A percentile compares a stretch with the other conserved stretches of the same genome.
These are phyloP conservation scores for Oenanthe sinensis DNA, from an alignment of 129 eudicot species.

Conservation along the genomic window DNA sequence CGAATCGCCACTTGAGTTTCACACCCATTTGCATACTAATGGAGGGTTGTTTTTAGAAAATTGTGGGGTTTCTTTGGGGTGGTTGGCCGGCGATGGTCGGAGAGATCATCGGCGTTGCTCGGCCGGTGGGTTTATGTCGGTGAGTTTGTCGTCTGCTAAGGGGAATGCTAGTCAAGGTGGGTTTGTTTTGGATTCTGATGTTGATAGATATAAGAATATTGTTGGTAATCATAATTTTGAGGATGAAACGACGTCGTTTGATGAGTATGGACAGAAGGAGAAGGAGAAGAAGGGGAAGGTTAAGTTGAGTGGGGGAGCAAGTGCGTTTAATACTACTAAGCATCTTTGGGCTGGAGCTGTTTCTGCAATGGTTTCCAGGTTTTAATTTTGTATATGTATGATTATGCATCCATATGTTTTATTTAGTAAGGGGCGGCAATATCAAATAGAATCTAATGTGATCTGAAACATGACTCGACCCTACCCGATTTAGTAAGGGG, in stretches of 20 bases:
- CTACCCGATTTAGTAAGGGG: too few species aligned
- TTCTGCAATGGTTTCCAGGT: conserved; percentile 97
- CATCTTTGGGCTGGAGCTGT: conserved; percentile 99
- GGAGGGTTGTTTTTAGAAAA: conserved; percentile 72
- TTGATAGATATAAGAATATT: conserved; percentile 19
- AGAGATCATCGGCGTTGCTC: conserved; percentile 1
- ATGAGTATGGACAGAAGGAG: neutral
- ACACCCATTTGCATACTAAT: too few species aligned
- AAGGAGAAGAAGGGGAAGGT: conserved; percentile 12
- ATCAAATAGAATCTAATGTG: too few species aligned
- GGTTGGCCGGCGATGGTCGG: conserved; percentile 20
- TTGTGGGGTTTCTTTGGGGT: conserved; percentile 17
- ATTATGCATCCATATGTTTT: too few species aligned
- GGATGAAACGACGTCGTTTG: conserved; percentile 19
- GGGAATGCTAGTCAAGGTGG: conserved; percentile 1
- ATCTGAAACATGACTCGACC: too few species aligned
- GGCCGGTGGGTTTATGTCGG: conserved; percentile 43
- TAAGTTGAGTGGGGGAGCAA: conserved; percentile 24
- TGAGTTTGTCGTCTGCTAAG: conserved; percentile 39
- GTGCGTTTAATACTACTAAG: conserved; percentile 69
- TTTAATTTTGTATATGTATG: neutral
- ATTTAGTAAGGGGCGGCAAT: too few species aligned
- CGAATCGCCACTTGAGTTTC: neutral
- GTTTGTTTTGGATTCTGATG: conserved; percentile 21
- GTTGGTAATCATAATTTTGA: neutral